These are phyloP conservation scores for Ascochyta koolunga DNA, from an alignment of 2,329 filamentous ascomycete genomes.

Conservation along the genomic window DNA sequence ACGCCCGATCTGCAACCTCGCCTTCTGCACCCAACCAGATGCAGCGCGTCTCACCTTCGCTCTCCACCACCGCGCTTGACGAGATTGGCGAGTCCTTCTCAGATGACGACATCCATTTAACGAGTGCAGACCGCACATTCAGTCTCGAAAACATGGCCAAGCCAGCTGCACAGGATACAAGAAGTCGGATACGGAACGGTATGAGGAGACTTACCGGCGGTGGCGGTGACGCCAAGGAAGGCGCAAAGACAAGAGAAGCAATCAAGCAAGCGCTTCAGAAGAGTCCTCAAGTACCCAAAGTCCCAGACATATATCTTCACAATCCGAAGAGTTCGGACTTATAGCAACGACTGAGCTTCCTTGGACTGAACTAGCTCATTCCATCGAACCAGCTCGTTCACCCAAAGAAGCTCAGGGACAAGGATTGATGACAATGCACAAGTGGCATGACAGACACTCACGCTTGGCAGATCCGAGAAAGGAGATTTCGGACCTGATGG, in stretches of 20 bases:
- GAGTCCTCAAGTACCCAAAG: constrained; percentile 56
- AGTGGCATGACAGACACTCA: too few species aligned
- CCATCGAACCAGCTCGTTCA: constrained; percentile 4
- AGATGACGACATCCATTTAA: constrained; percentile 66
- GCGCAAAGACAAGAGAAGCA: constrained; percentile 45
- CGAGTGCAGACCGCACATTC: constrained; percentile 34
- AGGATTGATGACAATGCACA: background rate
- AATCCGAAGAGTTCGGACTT: constrained; percentile 45
- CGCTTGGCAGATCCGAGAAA: too few species aligned
- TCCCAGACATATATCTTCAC: constrained; percentile 53
- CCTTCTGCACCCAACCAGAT: constrained; percentile 63
- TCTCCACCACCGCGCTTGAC: constrained; percentile 74
- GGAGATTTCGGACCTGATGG: too few species aligned
- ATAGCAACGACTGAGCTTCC: constrained; percentile 20
- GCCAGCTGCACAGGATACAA: constrained; percentile 62
- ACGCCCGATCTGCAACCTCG: constrained; percentile 83
- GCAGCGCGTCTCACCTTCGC: constrained; percentile 54
- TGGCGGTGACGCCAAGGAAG: constrained; percentile 49
- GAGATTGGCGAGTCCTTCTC: constrained; percentile 78
- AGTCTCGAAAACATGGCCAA: constrained; percentile 61
- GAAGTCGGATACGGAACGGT: constrained; percentile 56
- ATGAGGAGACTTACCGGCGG: constrained; percentile 69
- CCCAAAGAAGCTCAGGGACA: constrained; percentile 1
- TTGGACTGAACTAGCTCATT: constrained; percentile 11
- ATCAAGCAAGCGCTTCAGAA: constrained; percentile 46